Base-by-base conservation (phyloP, 1,284 basidiomycete genomes). In the Hypsizygus ulmarius region DNA sequence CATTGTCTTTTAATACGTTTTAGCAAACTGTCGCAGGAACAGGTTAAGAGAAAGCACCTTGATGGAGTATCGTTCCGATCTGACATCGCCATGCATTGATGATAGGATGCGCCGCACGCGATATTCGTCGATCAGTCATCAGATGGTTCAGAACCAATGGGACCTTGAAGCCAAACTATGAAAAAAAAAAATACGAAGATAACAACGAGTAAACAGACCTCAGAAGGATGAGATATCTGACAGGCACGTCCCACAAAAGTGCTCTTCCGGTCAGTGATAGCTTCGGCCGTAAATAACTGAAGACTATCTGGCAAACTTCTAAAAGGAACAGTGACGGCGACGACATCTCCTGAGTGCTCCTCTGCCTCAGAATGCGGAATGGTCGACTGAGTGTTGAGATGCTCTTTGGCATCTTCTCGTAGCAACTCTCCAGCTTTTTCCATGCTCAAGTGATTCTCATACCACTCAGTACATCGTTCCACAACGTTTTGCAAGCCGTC, bases 21-120 rank as follows among this genome's bases (percentile, higher is more conserved):
- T 44, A 37, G 35, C 12, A 35, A 45, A 32, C 16, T 21, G 16
- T 10, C 39, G 33, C 16, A 10, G 15, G 35, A 14, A 27, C 38
- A 34, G 16, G 21, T 29, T 0, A 39, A 14, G 27, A 40, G 30
- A 53, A 65, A 30, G 18, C 36, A 87, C 89, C 88, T 77, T 91
- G 87, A 60, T 91, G 84, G 19, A 90, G 66, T 2, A 82, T 64
- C 41, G 65, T 75, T 41, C 82, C 82, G 2, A 82, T 75, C 58
- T 81, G 79, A 70, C 87, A 90, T 53, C 87, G 74, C 87, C 88
- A 96, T 29, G 93, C 92, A 58, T 93, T 88, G 44, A 96, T 95
- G 30, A 89, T 79, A 3, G 93, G 93, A 70, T 95, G 92, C 0
- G 91, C 83, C 0, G 93, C 93, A 18, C 88, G 77, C 25, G 86